phyloP scores from a whole-genome alignment of 1,284 basidiomycete species.

The Macrocystidia cucumis region DNA sequence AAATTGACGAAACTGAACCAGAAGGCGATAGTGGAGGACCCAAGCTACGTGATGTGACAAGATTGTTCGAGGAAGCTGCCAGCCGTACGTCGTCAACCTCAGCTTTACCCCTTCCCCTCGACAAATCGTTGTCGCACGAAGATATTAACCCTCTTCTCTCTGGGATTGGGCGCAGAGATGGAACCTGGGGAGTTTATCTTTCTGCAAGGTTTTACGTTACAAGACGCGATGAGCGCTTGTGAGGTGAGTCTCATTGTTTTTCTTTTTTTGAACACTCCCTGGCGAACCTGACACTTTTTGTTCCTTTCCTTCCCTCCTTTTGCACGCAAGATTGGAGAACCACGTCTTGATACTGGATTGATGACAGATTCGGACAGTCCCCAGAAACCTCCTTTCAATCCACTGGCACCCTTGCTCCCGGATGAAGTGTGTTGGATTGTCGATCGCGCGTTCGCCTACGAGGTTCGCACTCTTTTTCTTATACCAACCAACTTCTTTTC shows the following conservation, averaged over 20 bases:
- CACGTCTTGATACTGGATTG: constrained; percentile 82
- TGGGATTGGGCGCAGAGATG: constrained; percentile 44
- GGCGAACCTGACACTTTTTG: constrained; percentile 5
- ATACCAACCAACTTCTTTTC: constrained; percentile 2
- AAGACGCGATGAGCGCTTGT: constrained; percentile 87
- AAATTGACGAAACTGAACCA: too few relatives aligned
- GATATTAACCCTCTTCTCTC: constrained; percentile 6
- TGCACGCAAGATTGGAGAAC: constrained; percentile 71
- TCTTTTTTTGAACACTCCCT: constrained; percentile 1
- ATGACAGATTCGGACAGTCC: constrained; percentile 35
- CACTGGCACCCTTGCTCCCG: constrained; percentile 52
- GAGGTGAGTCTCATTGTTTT: constrained; percentile 41
- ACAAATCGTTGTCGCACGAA: constrained; percentile 3
- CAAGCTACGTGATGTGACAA: constrained; percentile 54
- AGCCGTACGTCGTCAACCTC: constrained; percentile 44
- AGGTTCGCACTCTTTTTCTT: constrained; percentile 48
- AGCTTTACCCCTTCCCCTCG: neutral
- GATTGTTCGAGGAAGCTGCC: constrained; percentile 47
- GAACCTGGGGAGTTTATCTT: constrained; percentile 58
- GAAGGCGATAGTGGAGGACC: constrained; percentile 24
- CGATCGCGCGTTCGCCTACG: constrained; percentile 72
- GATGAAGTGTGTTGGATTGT: constrained; percentile 85
- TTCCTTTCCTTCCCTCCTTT: constrained; percentile 2
- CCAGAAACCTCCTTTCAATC: constrained; percentile 50
- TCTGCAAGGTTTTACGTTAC: constrained; percentile 61